These are phyloP conservation scores for Penicilliopsis zonata DNA, from an alignment of 495 filamentous ascomycete species.

Conservation along the genomic window DNA sequence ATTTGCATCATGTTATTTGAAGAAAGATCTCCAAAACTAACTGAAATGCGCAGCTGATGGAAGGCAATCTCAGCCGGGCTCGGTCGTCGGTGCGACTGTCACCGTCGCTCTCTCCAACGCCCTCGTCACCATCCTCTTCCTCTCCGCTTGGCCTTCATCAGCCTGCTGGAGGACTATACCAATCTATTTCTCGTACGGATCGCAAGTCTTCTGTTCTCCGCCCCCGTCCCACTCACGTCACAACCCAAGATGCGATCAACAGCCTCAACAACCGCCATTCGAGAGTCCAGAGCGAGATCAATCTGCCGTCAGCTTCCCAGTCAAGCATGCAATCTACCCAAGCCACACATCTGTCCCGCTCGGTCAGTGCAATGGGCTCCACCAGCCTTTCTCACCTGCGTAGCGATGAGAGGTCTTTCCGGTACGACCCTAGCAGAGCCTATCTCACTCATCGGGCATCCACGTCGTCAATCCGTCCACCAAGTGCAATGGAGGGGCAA, in stretches of 20 bases:
- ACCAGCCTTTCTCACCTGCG: slow-evolving; percentile 20
- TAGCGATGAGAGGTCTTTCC: slow-evolving; percentile 29
- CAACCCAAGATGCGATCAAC: slow-evolving; percentile 21
- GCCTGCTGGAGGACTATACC: slow-evolving; percentile 28
- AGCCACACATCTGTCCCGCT: slow-evolving; percentile 20
- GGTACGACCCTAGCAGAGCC: slow-evolving; percentile 23
- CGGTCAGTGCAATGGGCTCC: slow-evolving; percentile 32
- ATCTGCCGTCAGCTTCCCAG: slow-evolving; percentile 30
- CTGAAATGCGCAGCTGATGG: slow-evolving; percentile 67
- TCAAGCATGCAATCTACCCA: slow-evolving; percentile 13
- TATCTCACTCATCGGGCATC: slow-evolving; percentile 30
- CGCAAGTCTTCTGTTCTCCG: slow-evolving; percentile 23
- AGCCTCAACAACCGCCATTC: slow-evolving; percentile 39
- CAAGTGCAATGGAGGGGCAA: slow-evolving; percentile 4
- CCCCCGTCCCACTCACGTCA: slow-evolving; percentile 22
- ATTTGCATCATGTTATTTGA: neutral
- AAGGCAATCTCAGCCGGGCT: slow-evolving; percentile 73
- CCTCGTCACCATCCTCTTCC: slow-evolving; percentile 16
- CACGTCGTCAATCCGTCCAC: slow-evolving; percentile 16
- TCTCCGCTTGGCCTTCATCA: slow-evolving; percentile 17
- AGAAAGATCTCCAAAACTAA: slow-evolving; percentile 3
- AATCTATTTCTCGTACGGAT: slow-evolving; percentile 30
- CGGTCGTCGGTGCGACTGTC: slow-evolving; percentile 57
- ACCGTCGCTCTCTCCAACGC: slow-evolving; percentile 44
- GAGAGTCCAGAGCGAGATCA: slow-evolving; percentile 45